A percentile compares a stretch with the other conserved stretches of the same genome.
phyloP scores from a whole-genome alignment of 257 asterid genomes.

The Solanum infundibuliforme region DNA sequence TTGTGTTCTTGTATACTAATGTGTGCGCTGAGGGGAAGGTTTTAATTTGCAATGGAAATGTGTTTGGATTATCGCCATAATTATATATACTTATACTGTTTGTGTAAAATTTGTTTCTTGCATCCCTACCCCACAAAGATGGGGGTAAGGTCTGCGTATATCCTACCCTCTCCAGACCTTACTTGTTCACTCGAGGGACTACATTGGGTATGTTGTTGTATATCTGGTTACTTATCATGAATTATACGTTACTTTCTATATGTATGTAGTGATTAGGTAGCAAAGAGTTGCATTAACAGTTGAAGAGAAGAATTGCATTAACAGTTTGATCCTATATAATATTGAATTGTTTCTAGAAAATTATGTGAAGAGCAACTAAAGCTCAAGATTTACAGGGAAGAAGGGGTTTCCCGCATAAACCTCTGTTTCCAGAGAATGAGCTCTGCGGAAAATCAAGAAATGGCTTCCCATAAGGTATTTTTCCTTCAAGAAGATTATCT shows the following conservation, averaged over 20 bases:
- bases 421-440: conserved; percentile 40
- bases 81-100: background rate
- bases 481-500: conserved; percentile 36
- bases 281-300: background rate
- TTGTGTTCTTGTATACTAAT: background rate
- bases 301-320: background rate
- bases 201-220: background rate
- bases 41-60: background rate
- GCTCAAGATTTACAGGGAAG: conserved; percentile 26
- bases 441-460: conserved; percentile 35
- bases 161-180: background rate
- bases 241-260: background rate
- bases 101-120: background rate
- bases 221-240: background rate
- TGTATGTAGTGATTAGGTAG: background rate
- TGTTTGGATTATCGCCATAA: background rate
- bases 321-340: background rate
- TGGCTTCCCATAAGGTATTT: conserved; percentile 54
- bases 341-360: background rate
- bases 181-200: background rate
- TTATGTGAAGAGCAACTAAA: background rate
- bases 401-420: conserved; percentile 59
- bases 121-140: background rate
- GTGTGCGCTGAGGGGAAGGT: background rate
- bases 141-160: background rate